phyloP scores from a whole-genome alignment of 192 early-diverging fungal genomes.

The Backusella westeae region DNA sequence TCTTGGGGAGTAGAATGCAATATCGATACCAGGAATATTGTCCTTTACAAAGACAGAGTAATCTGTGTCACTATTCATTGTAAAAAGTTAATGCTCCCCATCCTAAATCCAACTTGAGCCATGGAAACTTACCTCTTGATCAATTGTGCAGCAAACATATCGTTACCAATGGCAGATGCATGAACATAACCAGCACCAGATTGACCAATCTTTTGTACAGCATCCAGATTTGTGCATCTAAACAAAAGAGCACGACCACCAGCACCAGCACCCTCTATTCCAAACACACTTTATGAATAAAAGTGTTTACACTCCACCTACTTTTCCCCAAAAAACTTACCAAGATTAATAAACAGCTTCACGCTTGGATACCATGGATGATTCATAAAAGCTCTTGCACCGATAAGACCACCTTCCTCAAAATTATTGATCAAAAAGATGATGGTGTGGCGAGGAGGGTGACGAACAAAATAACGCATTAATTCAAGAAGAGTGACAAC shows the following conservation, averaged over 20 bases:
- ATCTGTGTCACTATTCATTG: constrained; percentile 53
- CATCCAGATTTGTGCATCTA: constrained; percentile 42
- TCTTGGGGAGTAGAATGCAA: constrained; percentile 64
- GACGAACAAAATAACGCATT: constrained; percentile 53
- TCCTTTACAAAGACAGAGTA: constrained; percentile 58
- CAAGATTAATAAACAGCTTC: constrained; percentile 66
- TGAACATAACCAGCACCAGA: constrained; percentile 47
- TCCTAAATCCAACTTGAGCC: neutral
- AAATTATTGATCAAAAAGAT: constrained; percentile 74
- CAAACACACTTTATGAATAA: neutral
- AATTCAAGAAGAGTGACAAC: constrained; percentile 59
- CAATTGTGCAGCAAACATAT: constrained; percentile 51
- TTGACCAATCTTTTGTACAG: constrained; percentile 36
- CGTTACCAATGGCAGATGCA: constrained; percentile 63
- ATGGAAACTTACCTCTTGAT: constrained; percentile 6
- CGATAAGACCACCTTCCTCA: constrained; percentile 65
- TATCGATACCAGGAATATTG: constrained; percentile 63
- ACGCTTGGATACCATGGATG: constrained; percentile 63
- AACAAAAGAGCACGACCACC: constrained; percentile 68
- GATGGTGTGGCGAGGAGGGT: constrained; percentile 58
- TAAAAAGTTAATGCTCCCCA: neutral
- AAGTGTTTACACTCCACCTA: neutral
- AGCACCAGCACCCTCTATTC: constrained; percentile 65
- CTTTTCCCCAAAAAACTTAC: constrained; percentile 13
- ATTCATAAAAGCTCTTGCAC: constrained; percentile 60